Evolutionary conservation across 768 basidiomycete species (phyloP).

Genomic region (Suillus lakei): DNA sequence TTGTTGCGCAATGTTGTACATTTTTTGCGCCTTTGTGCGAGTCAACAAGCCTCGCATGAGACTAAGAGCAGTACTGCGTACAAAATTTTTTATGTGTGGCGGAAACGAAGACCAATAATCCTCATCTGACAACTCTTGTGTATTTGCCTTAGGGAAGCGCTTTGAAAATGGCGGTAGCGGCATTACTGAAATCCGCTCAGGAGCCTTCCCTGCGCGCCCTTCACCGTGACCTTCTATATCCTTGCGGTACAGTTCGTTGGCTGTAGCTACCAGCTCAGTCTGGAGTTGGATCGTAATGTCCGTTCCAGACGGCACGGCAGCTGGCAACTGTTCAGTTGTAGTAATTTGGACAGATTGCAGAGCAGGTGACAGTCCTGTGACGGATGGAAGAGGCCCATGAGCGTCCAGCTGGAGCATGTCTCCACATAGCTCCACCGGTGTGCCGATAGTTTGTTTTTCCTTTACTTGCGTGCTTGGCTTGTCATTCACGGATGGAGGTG

Average conservation of each 20-base stretch:
- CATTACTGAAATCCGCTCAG: slow-evolving; percentile 18
- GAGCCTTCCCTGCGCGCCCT: slow-evolving; percentile 32
- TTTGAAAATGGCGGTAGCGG: slow-evolving; percentile 22
- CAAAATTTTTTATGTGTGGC: slow-evolving; percentile 70
- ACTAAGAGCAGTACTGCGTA: slow-evolving; percentile 44
- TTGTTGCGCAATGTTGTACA: slow-evolving; percentile 73
- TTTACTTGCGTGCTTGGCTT: slow-evolving; percentile 55
- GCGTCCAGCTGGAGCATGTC: slow-evolving; percentile 32
- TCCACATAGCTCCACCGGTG: slow-evolving; percentile 23
- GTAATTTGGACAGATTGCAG: slow-evolving; percentile 53
- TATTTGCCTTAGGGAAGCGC: slow-evolving; percentile 25
- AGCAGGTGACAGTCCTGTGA: slow-evolving; percentile 47
- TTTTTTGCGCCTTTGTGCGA: slow-evolving; percentile 56
- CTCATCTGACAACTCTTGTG: slow-evolving; percentile 47
- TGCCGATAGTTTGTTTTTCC: slow-evolving; percentile 36
- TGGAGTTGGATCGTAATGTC: slow-evolving; percentile 47
- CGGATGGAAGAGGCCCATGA: slow-evolving; percentile 22
- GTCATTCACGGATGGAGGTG: slow-evolving; percentile 14
- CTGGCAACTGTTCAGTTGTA: slow-evolving; percentile 47
- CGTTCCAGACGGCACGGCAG: slow-evolving; percentile 35
- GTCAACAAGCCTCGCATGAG: slow-evolving; percentile 34
- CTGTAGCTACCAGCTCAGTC: slow-evolving; percentile 63
- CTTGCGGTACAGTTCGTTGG: slow-evolving; percentile 63
- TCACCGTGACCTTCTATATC: slow-evolving; percentile 30
- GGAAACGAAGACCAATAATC: slow-evolving; percentile 76